Base-by-base conservation (phyloP, 2,329 filamentous ascomycete species). In the Dryadomyces quercus-mongolicae region DNA sequence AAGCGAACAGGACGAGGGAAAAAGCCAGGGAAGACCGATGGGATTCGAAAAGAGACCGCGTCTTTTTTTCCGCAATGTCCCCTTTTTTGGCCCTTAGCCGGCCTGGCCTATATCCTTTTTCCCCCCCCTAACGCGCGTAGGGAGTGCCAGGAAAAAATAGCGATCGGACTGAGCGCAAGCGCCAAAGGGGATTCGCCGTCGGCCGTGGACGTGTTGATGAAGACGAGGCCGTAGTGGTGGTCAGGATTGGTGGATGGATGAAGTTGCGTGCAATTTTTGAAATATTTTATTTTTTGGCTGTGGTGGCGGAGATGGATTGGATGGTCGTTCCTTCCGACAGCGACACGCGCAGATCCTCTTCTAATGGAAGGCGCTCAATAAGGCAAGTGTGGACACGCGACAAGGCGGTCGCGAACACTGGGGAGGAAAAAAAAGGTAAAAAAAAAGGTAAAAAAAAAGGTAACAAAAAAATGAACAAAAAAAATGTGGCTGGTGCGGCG, bases 1-100 rank as follows among this genome's bases (percentile, higher is more conserved):
- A 57, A 53, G 51, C 21, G 56, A 58, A 52, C 53, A 53, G 55
- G 55, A 56, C 57, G 61, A 58, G 61, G 60, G 60, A 18, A 20
- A n/a, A 31, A 46, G 20, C 13, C 7, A 18, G 43, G 48, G 21
- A 34, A 15, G 31, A 15, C n/a, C 15, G 48, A 48, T 10, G 36
- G n/a, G 40, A 49, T 38, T 20, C 16, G 16, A 42, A n/a, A 15
- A 15, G 20, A 42, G 36, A 38, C 45, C 43, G 51, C 51, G 51
- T 49, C 36, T 53, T 53, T 53, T 49, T 49, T 40, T 31, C 16
- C 25, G 10, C 36, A 40, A 40, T 40, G 31, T 40, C 46, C 50
- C 50, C 42, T 25, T 20, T 42, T 51, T 50, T 50, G 10, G 48
- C 18, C 47, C 31, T 49, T 38, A 48, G 46, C 25, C 47, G 10